A percentile compares a stretch with the other conserved stretches of the same genome.
These are phyloP conservation scores for Scorias spongiosa DNA, from an alignment of 2,329 filamentous ascomycete genomes.

Conservation along the genomic window DNA sequence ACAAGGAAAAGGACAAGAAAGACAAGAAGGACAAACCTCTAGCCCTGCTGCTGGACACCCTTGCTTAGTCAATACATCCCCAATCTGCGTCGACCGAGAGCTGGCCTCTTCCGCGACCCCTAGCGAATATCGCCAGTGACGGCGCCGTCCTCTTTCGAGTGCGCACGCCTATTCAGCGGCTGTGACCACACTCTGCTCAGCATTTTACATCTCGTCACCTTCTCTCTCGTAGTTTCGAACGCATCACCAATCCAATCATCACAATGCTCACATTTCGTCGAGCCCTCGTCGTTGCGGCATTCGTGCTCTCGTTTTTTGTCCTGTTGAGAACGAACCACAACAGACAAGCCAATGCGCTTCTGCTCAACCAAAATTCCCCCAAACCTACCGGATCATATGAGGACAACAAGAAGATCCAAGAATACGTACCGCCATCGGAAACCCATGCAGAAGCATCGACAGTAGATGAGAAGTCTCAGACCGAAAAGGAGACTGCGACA, in stretches of 20 bases:
- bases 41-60: too few species aligned
- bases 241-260: not conserved
- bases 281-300: conserved; percentile 55
- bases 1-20: too few species aligned
- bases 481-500: not conserved
- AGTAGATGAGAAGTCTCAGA: conserved; percentile 15
- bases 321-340: conserved; percentile 48
- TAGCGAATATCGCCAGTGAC: too few species aligned
- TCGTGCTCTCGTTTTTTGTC: conserved; percentile 54
- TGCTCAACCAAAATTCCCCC: conserved; percentile 16
- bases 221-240: too few species aligned
- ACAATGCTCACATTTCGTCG: conserved; percentile 66
- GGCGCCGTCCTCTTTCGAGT: too few species aligned
- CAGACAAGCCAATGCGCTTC: conserved; percentile 11
- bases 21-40: too few species aligned
- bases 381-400: conserved; percentile 21
- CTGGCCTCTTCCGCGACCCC: too few species aligned
- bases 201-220: too few species aligned
- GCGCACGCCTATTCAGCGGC: too few species aligned
- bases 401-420: conserved; percentile 21
- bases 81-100: too few species aligned
- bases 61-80: too few species aligned
- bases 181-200: too few species aligned
- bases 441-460: conserved; percentile 3
- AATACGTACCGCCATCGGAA: conserved; percentile 4